Base-by-base conservation (phyloP, 768 basidiomycete genomes). In the Leccinum uliginosum region DNA sequence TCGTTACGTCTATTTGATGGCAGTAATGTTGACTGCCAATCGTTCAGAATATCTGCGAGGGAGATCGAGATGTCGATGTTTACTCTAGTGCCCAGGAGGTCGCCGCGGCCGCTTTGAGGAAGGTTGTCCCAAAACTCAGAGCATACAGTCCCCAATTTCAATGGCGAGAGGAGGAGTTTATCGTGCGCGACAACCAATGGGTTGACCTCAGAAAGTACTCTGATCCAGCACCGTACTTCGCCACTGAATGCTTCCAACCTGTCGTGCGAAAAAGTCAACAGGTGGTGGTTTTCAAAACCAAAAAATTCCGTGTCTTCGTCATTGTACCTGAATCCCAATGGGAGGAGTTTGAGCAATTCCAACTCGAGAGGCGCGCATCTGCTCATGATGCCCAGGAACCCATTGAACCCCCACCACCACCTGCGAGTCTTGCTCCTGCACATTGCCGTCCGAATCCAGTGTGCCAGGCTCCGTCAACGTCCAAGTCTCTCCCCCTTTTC, bases 241-340 rank as follows among this genome's bases (percentile, higher is more conserved):
- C 52, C 14, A 8, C 48, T 12, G 51, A 53, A 4, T 59, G 58
- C 21, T 45, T 55, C 14, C 46, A 50, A 23, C 32, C 44, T 45
- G 24, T 2, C 21, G 43, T 34, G 11, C 27, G 8, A 19, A 56
- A 59, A 38, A 46, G 38, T 3, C 49, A 34, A 23, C 6, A 23
- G 9, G 21, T 21, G 11, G 2, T 24, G 19, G 44, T 45, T 12
- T 59, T 59, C 54, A 59, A 56, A 21, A 38, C 35, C 11, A 52
- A 53, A 9, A 45, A 56, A 17, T 59, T 56, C 12, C 2, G 6
- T 1, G 29, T 59, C 21, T 52, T 52, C 29, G 34, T 59, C 9
- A n/a, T 59, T 15, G 34, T 59, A 0, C 54, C 55, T 15, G 50
- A 51, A n/a, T 7, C 17, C 3, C 58, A 59, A 19, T 59, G 58